These are phyloP conservation scores for Musa balbisiana DNA, from an alignment of 202 grass and related monocot genomes.

Conservation along the genomic window DNA sequence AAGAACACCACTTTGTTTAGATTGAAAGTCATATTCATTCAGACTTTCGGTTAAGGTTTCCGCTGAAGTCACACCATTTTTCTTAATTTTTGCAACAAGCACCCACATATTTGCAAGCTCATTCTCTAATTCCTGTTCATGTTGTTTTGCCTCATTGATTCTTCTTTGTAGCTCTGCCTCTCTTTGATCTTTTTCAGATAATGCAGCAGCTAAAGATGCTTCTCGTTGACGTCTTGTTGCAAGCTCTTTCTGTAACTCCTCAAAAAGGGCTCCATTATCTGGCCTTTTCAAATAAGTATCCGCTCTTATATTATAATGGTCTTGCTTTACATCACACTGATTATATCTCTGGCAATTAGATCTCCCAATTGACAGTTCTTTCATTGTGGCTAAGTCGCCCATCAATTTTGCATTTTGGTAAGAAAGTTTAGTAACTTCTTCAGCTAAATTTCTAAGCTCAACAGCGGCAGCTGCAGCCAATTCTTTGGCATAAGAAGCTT, in stretches of 20 bases:
- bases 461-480: slow-evolving; percentile 87
- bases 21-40: slow-evolving; percentile 46
- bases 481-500: slow-evolving; percentile 96
- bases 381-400: slow-evolving; percentile 40
- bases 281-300: slow-evolving; percentile 34
- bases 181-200: slow-evolving; percentile 63
- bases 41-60: slow-evolving; percentile 24
- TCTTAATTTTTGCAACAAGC: slow-evolving; percentile 74
- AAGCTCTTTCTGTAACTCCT: slow-evolving; percentile 88
- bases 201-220: slow-evolving; percentile 54
- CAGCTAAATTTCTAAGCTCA: slow-evolving; percentile 91
- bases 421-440: slow-evolving; percentile 97
- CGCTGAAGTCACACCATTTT: slow-evolving; percentile 41
- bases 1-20: slow-evolving; percentile 53
- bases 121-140: slow-evolving; percentile 72
- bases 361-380: slow-evolving; percentile 32
- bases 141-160: slow-evolving; percentile 62
- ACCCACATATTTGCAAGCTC: slow-evolving; percentile 85
- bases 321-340: slow-evolving; percentile 17
- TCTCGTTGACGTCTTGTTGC: slow-evolving; percentile 77
- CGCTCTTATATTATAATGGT: slow-evolving; percentile 15
- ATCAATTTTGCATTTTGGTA: slow-evolving; percentile 84
- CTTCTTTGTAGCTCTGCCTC: slow-evolving; percentile 74
- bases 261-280: slow-evolving; percentile 54
- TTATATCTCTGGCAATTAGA: slow-evolving; percentile 16